Conservation (phyloP, 140 eudicot species). For the Cichorium intybus region DNA sequence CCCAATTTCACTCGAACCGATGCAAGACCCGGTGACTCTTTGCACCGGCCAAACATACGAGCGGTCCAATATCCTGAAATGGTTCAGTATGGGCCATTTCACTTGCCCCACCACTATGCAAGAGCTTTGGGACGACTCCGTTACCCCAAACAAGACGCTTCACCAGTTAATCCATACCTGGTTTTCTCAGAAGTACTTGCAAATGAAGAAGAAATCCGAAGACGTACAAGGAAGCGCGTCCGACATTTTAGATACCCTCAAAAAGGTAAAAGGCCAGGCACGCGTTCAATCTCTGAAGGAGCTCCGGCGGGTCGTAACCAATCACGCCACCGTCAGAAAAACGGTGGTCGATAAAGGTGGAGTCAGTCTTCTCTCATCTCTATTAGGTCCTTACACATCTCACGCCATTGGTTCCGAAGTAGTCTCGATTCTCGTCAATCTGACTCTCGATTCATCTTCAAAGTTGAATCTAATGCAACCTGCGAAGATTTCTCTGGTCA, state of each 20-base stretch:
- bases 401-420: slow-evolving; percentile 93
- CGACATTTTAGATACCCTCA: slow-evolving; percentile 60
- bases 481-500: slow-evolving; percentile 65
- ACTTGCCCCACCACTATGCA: slow-evolving; percentile 99
- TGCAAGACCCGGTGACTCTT: slow-evolving; percentile 97
- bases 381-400: slow-evolving; percentile 89
- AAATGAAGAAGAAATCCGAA: slow-evolving; percentile 89
- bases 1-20: slow-evolving; percentile 93
- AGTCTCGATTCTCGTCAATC: slow-evolving; percentile 69
- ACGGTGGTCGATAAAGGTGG: slow-evolving; percentile 78
- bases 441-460: slow-evolving; percentile 47
- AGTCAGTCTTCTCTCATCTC: slow-evolving; percentile 42
- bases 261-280: slow-evolving; percentile 86
- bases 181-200: slow-evolving; percentile 79
- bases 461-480: slow-evolving; percentile 64
- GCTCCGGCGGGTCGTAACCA: slow-evolving; percentile 49
- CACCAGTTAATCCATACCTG: slow-evolving; percentile 66
- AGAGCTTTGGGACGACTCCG: slow-evolving; percentile 96
- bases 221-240: slow-evolving; percentile 79
- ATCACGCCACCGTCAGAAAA: slow-evolving; percentile 49
- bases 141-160: slow-evolving; percentile 85
- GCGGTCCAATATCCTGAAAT: slow-evolving; percentile 70
- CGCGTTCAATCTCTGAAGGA: slow-evolving; percentile 74
- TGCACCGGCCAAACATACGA: slow-evolving; percentile 99
- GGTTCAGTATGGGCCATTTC: slow-evolving; percentile 87